phyloP scores from a whole-genome alignment of 148 eudicot genomes.

The Oxyria digyna region DNA sequence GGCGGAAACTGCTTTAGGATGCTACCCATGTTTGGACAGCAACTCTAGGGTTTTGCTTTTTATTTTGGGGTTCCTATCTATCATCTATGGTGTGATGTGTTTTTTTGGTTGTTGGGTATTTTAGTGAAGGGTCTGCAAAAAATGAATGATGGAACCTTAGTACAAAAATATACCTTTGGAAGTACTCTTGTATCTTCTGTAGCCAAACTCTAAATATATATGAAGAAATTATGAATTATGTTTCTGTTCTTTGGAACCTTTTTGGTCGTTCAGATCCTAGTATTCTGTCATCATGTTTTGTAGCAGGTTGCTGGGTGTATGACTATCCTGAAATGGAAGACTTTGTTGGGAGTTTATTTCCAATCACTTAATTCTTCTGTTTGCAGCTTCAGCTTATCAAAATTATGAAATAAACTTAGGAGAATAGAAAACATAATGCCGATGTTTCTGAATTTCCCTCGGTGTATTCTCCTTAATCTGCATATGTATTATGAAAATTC shows the following conservation, averaged over 20 bases:
- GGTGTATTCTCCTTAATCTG: no score
- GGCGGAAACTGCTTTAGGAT: neutral
- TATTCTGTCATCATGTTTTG: no score
- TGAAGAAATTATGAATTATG: neutral
- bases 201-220: constrained; percentile 1
- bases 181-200: constrained; percentile 5
- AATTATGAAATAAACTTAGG: no score
- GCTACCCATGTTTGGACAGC: constrained; percentile 4
- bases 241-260: neutral
- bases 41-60: neutral
- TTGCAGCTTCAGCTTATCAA: no score
- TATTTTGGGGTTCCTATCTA: neutral
- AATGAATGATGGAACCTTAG: constrained; percentile 5
- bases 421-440: no score
- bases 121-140: neutral
- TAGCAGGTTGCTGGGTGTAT: no score
- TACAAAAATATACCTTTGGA: neutral
- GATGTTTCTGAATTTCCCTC: no score
- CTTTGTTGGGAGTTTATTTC: no score
- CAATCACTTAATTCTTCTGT: no score
- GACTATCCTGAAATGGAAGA: no score
- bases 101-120: neutral
- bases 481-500: no score
- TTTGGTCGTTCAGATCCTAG: neutral
- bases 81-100: neutral